Base-by-base conservation (phyloP, 352 stramenopile genomes). In the Phytophthora megakarya region DNA sequence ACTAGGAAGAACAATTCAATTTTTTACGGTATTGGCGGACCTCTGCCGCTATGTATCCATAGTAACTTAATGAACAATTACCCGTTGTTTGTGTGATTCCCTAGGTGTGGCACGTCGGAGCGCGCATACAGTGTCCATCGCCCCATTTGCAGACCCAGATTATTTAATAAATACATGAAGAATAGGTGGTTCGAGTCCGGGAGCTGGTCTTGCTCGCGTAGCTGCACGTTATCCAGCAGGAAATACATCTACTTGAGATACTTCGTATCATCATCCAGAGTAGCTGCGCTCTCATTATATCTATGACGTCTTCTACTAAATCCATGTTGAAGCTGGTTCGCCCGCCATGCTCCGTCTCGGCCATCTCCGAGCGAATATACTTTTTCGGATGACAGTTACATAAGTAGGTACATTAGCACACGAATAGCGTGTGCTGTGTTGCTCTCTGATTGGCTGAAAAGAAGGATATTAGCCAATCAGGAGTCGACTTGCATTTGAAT, bases 11-110 rank as follows among this genome's bases (percentile, higher is more conserved):
- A n/a, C n/a, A n/a, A n/a, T n/a, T n/a, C n/a, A n/a, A n/a, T n/a
- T n/a, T n/a, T n/a, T n/a, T n/a, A n/a, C n/a, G n/a, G n/a, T n/a
- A n/a, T n/a, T n/a, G n/a, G n/a, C n/a, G n/a, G n/a, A n/a, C n/a
- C n/a, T n/a, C n/a, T n/a, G n/a, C n/a, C n/a, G n/a, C n/a, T n/a
- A n/a, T n/a, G n/a, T n/a, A n/a, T n/a, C n/a, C 22, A 16, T 12
- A 37, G 22, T 23, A 33, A 23, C 10, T 23, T 16, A 56, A 16
- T 30, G 23, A 19, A 22, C 26, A n/a, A 16, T 35, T 44, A 56
- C 48, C 48, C 21, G 37, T 56, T 56, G 48, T 56, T 47, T 2
- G 35, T 56, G 21, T 56, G 48, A 46, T 56, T 56, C 13, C 48
- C 18, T 10, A 56, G 15, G 10, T 46, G 48, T 18, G 48, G 48